Conservation (phyloP, 768 basidiomycete genomes). For the Amanita pallidorosea region DNA sequence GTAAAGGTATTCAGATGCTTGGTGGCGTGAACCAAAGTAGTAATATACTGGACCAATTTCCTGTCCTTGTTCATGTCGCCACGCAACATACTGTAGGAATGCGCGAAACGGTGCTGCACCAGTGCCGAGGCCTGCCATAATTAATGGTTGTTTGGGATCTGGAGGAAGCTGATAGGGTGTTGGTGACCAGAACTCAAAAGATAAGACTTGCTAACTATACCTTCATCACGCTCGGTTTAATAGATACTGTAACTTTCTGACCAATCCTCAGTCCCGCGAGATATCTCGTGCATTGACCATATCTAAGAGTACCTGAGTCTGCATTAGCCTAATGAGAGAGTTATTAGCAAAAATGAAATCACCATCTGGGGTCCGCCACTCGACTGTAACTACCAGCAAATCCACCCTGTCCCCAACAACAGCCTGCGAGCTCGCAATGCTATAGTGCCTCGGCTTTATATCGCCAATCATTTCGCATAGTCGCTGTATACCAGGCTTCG, state of each 20-base stretch:
- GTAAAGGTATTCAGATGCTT: conserved; percentile 93
- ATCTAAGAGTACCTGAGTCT: conserved; percentile 55
- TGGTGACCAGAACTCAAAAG: background rate
- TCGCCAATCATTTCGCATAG: conserved; percentile 87
- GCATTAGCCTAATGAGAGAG: conserved; percentile 2
- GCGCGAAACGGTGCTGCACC: conserved; percentile 99
- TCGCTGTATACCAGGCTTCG: conserved; percentile 72
- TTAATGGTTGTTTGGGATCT: conserved; percentile 76
- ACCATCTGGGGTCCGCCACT: conserved; percentile 86
- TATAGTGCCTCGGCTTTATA: conserved; percentile 96
- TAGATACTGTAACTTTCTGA: conserved; percentile 91
- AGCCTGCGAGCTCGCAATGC: conserved; percentile 92
- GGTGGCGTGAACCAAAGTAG: conserved; percentile 97
- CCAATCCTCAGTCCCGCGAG: conserved; percentile 76
- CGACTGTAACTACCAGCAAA: conserved; percentile 90
- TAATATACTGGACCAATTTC: conserved; percentile 90
- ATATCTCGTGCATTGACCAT: conserved; percentile 95
- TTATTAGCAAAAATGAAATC: conserved; percentile 15
- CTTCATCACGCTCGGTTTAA: conserved; percentile 99
- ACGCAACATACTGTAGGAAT: conserved; percentile 92
- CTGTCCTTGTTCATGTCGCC: conserved; percentile 63
- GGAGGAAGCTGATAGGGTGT: conserved; percentile 60
- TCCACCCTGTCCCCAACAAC: conserved; percentile 94
- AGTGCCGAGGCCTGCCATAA: conserved; percentile 98
- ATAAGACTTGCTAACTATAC: conserved; percentile 23